Evolutionary conservation across 352 stramenopile species (phyloP), one percentile per base, ranked within the genome.

Genomic region (Elongisporangium undulatum): DNA sequence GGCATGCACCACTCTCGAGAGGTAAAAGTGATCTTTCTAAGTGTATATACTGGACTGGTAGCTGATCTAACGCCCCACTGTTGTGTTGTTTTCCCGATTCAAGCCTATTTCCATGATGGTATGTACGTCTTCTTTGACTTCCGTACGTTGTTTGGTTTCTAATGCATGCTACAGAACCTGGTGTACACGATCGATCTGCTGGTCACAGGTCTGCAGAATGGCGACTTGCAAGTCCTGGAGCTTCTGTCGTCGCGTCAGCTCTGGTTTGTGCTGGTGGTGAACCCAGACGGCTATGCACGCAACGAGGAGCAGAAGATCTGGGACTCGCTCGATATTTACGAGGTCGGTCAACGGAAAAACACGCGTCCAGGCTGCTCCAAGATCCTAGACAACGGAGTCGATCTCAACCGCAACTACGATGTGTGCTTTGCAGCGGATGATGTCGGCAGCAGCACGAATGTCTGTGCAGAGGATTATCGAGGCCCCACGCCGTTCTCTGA

Each of bases 31-130:
- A 38, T 12, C 59, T 2, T 51, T 58, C 49, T 12, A 20, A 12
- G 55, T 41, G 2, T 6, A 16, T 26, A 4, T 56, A n/a, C n/a
- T 53, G 51, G 22, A 8, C 41, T 55, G 19, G 29, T 45, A 26
- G 45, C 38, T 62, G 19, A 12, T 56, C 29, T 59, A 53, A 38
- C 19, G 20, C 19, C 7, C 7, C 24, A 13, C 39, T 34, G 16
- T 13, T 58, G 17, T 24, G 50, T 21, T 62, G 34, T 41, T 22
- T 56, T 54, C 23, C 23, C 13, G 13, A 49, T 19, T 24, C n/a
- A 55, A 88, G 79, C 86, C 86, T n/a, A 74, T 95, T 26, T 95
- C 86, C 8, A 95, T 92, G 82, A 95, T 95, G 79, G 79, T 89
- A 77, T 29, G 69, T 34, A 12, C 9, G 2, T 26, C 7, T 26